These are phyloP conservation scores for Alternaria infectoria DNA, from an alignment of 2,329 filamentous ascomycete genomes.

Conservation along the genomic window DNA sequence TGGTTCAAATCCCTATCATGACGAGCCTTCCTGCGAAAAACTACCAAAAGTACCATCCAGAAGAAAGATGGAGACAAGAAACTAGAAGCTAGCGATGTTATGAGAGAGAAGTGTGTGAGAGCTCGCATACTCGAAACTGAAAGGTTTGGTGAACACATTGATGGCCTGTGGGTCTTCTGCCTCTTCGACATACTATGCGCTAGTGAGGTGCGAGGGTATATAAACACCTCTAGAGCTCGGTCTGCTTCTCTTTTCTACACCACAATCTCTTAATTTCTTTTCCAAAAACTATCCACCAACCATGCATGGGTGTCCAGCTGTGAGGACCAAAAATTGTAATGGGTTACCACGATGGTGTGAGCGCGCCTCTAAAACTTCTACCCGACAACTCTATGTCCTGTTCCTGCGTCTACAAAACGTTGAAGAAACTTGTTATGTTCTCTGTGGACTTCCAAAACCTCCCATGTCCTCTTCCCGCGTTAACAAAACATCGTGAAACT, in stretches of 20 bases:
- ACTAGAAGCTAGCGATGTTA: fast-evolving
- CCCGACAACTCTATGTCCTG: no score
- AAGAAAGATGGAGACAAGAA: background rate
- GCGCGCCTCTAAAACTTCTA: no score
- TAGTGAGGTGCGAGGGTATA: background rate
- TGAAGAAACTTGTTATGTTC: no score
- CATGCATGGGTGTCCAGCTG: background rate
- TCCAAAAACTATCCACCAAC: background rate
- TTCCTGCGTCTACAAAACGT: no score
- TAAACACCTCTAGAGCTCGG: background rate
- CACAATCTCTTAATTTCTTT: background rate
- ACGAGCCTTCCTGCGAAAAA: background rate
- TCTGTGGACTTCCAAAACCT: no score
- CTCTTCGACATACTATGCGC: fast-evolving
- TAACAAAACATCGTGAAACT: no score
- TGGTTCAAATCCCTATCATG: fast-evolving
- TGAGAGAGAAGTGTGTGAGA: background rate
- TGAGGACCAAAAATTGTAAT: background rate
- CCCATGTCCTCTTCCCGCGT: no score
- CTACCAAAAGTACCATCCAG: fast-evolving
- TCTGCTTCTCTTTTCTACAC: background rate
- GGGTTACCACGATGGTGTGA: no score
- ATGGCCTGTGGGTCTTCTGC: no score
- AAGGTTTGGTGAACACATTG: no score
- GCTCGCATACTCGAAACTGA: background rate